These are phyloP conservation scores for Datisca glomerata DNA, from an alignment of 306 rosid genomes.

Conservation along the genomic window DNA sequence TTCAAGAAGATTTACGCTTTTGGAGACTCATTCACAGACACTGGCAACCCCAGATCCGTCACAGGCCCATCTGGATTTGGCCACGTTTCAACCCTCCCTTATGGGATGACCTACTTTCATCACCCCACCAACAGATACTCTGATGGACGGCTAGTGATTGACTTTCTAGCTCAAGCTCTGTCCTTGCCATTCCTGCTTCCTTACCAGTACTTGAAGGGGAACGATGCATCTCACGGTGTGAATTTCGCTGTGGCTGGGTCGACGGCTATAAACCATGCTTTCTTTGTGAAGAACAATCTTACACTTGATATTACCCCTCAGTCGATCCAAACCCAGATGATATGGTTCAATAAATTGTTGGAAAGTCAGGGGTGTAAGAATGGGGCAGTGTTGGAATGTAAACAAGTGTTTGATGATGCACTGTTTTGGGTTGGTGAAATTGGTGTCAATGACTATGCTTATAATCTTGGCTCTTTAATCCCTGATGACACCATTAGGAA, in stretches of 20 bases:
- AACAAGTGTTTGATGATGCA: constrained; percentile 41
- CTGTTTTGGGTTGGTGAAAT: constrained; percentile 95
- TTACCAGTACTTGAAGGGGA: constrained; percentile 22
- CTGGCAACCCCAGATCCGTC: constrained; percentile 63
- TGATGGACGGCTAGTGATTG: constrained; percentile 86
- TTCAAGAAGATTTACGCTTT: constrained; percentile 75
- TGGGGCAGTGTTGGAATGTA: constrained; percentile 15
- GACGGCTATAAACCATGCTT: constrained; percentile 62
- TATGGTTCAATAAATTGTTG: constrained; percentile 63
- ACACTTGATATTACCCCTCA: constrained; percentile 58
- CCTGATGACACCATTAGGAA: constrained; percentile 36
- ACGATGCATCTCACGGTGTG: constrained; percentile 38
- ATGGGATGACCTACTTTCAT: constrained; percentile 72
- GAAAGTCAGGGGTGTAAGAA: constrained; percentile 29
- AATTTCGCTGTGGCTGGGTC: constrained; percentile 94
- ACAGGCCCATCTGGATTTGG: constrained; percentile 78
- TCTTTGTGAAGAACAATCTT: constrained; percentile 71
- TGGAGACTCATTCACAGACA: constrained; percentile 93
- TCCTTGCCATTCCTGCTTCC: constrained; percentile 65
- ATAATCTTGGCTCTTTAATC: constrained; percentile 55
- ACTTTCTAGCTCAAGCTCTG: constrained; percentile 60
- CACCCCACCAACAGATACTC: constrained; percentile 77
- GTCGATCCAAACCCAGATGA: constrained; percentile 62
- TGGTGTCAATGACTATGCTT: constrained; percentile 96
- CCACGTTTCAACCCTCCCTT: constrained; percentile 63